phyloP scores from a whole-genome alignment of 768 basidiomycete species.

The Mycena filopes region DNA sequence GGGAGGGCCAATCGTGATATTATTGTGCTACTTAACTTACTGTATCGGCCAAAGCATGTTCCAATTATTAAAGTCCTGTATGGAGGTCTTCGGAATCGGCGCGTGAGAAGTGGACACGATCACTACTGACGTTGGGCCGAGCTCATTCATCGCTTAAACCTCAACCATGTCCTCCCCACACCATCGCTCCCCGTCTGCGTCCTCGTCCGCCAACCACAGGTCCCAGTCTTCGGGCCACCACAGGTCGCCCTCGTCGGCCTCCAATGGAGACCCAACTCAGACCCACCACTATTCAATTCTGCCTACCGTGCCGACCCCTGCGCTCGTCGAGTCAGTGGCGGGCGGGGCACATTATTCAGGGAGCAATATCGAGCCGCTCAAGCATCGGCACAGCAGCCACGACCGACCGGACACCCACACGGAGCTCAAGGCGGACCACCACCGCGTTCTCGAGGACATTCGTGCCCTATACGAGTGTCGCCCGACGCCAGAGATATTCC shows the following conservation, averaged over 20 bases:
- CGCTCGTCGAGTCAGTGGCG: conserved; percentile 66
- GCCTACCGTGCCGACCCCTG: conserved; percentile 58
- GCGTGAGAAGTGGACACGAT: too few species aligned
- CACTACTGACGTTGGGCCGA: too few species aligned
- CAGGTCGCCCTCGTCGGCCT: conserved; percentile 40
- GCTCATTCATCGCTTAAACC: too few species aligned
- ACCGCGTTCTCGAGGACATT: conserved; percentile 65
- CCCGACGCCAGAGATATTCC: conserved; percentile 64
- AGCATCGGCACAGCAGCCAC: conserved; percentile 51
- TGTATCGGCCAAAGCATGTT: conserved; percentile 8
- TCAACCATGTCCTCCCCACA: not conserved
- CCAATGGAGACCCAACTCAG: conserved; percentile 49
- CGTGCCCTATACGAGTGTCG: conserved; percentile 66
- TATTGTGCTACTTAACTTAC: conserved; percentile 49
- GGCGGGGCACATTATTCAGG: conserved; percentile 75
- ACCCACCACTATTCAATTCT: conserved; percentile 59
- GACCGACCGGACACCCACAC: conserved; percentile 47
- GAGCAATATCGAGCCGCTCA: conserved; percentile 50
- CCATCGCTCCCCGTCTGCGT: not conserved
- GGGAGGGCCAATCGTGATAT: conserved; percentile 67
- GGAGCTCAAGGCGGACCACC: conserved; percentile 53
- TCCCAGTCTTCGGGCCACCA: conserved; percentile 20
- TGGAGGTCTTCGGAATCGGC: too few species aligned
- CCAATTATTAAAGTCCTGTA: not conserved
- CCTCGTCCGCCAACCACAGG: too few species aligned